Percentiles rank a stretch among this genome's conserved stretches.
Evolutionary conservation across 768 basidiomycete species (phyloP).

Genomic region (Kondoa malvinella): DNA sequence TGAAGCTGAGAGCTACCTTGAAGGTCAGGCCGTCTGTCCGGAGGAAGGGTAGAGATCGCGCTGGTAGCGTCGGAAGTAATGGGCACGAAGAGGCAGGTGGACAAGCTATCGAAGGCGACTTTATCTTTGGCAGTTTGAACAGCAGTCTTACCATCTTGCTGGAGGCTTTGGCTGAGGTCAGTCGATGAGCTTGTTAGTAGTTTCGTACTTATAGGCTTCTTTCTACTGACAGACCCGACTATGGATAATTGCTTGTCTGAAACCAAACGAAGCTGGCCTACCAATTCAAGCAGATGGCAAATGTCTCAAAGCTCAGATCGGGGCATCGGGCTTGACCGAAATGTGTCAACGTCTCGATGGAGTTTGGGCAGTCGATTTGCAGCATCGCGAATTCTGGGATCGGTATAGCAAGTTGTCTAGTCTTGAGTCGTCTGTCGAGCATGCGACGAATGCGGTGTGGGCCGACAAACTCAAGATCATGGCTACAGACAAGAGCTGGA

Average conservation of each 20-base stretch:
- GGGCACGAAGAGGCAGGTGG: slow-evolving; percentile 24
- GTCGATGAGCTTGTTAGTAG: not conserved
- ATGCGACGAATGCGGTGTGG: slow-evolving; percentile 18
- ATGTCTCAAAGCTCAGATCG: slow-evolving; percentile 77
- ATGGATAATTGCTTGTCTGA: slow-evolving; percentile 84
- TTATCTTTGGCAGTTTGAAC: slow-evolving; percentile 66
- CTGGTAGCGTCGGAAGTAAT: slow-evolving; percentile 32
- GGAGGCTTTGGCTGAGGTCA: slow-evolving; percentile 59
- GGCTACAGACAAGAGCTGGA: slow-evolving; percentile 35
- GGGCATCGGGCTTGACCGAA: slow-evolving; percentile 60
- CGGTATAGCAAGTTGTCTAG: slow-evolving; percentile 54
- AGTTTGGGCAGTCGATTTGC: slow-evolving; percentile 48
- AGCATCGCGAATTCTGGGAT: slow-evolving; percentile 66
- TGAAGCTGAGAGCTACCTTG: not conserved
- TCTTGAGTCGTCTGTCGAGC: slow-evolving; percentile 36
- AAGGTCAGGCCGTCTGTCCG: not conserved
- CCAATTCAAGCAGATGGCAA: slow-evolving; percentile 87
- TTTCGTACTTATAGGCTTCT: slow-evolving; percentile 8
- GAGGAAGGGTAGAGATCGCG: slow-evolving; percentile 25
- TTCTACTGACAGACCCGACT: slow-evolving; percentile 41
- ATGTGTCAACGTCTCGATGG: slow-evolving; percentile 50
- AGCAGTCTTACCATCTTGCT: slow-evolving; percentile 70
- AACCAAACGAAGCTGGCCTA: slow-evolving; percentile 85
- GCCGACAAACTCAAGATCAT: slow-evolving; percentile 23
- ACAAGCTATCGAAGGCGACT: slow-evolving; percentile 41